Percentiles rank a stretch among this genome's conserved stretches.
These are phyloP conservation scores for Fusarium luffae DNA, from an alignment of 2,329 filamentous ascomycete genomes.

Conservation along the genomic window DNA sequence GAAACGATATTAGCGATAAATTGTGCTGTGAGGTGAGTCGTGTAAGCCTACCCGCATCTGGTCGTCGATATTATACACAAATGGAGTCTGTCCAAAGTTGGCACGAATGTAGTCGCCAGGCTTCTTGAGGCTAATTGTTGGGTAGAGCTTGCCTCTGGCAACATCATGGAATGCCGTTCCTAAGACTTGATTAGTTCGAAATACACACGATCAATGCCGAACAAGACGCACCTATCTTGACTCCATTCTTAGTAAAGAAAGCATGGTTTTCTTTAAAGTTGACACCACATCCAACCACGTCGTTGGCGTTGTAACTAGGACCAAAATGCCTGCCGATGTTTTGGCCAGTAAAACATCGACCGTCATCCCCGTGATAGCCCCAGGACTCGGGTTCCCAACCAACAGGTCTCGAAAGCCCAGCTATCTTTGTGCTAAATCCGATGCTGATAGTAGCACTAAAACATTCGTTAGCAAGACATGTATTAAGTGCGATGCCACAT, in stretches of 20 bases:
- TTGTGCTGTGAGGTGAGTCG: not conserved
- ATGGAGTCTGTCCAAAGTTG: conserved; percentile 79
- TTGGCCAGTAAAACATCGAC: conserved; percentile 67
- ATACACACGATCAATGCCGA: not conserved
- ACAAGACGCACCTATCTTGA: conserved; percentile 60
- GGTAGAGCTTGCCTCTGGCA: conserved; percentile 71
- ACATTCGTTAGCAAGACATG: conserved; percentile 7
- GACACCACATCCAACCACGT: conserved; percentile 73
- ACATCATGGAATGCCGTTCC: conserved; percentile 78
- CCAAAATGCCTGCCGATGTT: conserved; percentile 69
- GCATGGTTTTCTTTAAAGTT: conserved; percentile 72
- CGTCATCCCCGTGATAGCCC: conserved; percentile 77
- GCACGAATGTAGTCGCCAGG: conserved; percentile 69
- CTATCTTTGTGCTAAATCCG: conserved; percentile 68
- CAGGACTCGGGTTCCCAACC: conserved; percentile 76
- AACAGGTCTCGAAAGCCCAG: conserved; percentile 65
- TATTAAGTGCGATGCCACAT: not conserved
- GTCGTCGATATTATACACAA: conserved; percentile 90
- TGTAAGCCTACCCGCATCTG: conserved; percentile 75
- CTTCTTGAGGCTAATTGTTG: conserved; percentile 73
- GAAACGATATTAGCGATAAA: conserved; percentile 32
- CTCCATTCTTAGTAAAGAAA: conserved; percentile 77
- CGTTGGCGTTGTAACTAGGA: conserved; percentile 64
- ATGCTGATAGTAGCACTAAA: conserved; percentile 69
- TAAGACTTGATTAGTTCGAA: conserved; percentile 41